A percentile compares a stretch with the other conserved stretches of the same genome.
These are phyloP conservation scores for Trichothecium roseum DNA, from an alignment of 2,329 filamentous ascomycete genomes.

Conservation along the genomic window DNA sequence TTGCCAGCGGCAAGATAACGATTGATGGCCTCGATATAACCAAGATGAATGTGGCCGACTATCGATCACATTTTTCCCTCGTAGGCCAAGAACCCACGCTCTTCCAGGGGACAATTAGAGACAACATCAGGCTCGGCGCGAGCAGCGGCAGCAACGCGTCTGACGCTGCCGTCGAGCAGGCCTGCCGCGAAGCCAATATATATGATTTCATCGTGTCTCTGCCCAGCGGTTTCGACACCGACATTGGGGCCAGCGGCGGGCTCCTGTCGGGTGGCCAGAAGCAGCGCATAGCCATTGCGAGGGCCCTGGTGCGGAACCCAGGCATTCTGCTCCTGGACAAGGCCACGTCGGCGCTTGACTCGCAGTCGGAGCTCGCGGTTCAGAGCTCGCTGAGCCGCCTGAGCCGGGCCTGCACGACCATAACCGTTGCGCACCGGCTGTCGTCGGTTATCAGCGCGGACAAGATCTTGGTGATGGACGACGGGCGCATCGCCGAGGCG, in stretches of 20 bases:
- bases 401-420: conserved; percentile 68
- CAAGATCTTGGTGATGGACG: conserved; percentile 92
- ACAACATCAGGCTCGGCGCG: conserved; percentile 79
- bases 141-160: conserved; percentile 63
- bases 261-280: conserved; percentile 88
- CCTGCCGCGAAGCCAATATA: conserved; percentile 88
- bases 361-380: conserved; percentile 71
- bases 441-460: conserved; percentile 93
- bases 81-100: conserved; percentile 92
- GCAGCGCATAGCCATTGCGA: conserved; percentile 86
- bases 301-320: conserved; percentile 79
- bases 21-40: conserved; percentile 79
- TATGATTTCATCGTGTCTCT: conserved; percentile 83
- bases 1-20: conserved; percentile 66
- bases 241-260: conserved; percentile 79
- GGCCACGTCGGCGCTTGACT: conserved; percentile 16
- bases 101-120: conserved; percentile 83
- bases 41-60: conserved; percentile 72
- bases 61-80: conserved; percentile 73
- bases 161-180: conserved; percentile 63
- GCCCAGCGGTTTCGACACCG: conserved; percentile 77
- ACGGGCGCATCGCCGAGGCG: conserved; percentile 73
- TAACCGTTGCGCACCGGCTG: conserved; percentile 85
- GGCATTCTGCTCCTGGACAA: conserved; percentile 51
- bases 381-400: conserved; percentile 76